Percentiles rank a stretch among this genome's conserved stretches.
These are phyloP conservation scores for Gynandropsis gynandra DNA, from an alignment of 345 rosid genomes.

Conservation along the genomic window DNA sequence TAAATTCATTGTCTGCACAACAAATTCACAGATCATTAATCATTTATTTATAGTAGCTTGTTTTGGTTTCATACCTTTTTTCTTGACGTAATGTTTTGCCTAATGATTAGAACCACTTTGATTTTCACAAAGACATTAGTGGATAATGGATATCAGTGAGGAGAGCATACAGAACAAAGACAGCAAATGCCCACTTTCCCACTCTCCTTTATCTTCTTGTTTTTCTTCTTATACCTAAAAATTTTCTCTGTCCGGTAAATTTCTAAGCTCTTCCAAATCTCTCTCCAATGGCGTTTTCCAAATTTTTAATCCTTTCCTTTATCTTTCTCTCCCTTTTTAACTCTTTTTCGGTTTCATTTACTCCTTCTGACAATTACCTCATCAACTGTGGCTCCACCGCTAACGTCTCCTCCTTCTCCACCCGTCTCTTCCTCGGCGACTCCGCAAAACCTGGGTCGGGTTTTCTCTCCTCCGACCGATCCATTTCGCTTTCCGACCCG, in stretches of 20 bases:
- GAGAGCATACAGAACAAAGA: conserved; percentile 12
- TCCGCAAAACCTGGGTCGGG: conserved; percentile 29
- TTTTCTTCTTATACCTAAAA: neutral
- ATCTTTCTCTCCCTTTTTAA: conserved; percentile 25
- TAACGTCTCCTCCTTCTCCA: conserved; percentile 39
- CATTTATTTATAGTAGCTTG: too few relatives aligned
- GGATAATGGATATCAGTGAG: conserved; percentile 8
- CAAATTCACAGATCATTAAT: too few relatives aligned
- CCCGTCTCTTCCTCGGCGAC: conserved; percentile 62
- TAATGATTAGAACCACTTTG: conserved; percentile 20
- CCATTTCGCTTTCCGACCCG: conserved; percentile 38
- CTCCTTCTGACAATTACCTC: conserved; percentile 73
- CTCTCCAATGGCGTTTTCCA: conserved; percentile 24
- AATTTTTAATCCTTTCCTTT: conserved; percentile 14
- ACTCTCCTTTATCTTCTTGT: neutral
- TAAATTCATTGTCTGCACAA: too few relatives aligned
- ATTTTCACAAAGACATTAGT: conserved; percentile 20
- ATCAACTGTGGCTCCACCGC: conserved; percentile 62
- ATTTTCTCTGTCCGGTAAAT: too few relatives aligned
- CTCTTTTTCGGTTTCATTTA: conserved; percentile 33
- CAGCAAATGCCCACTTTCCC: conserved; percentile 28
- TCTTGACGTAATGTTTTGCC: conserved; percentile 16
- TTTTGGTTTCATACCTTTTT: conserved; percentile 24
- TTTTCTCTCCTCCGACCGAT: conserved; percentile 37
- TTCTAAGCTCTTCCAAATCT: conserved; percentile 4